Evolutionary conservation across 495 filamentous ascomycete genomes (phyloP).

Genomic region (Daldinia childiae): DNA sequence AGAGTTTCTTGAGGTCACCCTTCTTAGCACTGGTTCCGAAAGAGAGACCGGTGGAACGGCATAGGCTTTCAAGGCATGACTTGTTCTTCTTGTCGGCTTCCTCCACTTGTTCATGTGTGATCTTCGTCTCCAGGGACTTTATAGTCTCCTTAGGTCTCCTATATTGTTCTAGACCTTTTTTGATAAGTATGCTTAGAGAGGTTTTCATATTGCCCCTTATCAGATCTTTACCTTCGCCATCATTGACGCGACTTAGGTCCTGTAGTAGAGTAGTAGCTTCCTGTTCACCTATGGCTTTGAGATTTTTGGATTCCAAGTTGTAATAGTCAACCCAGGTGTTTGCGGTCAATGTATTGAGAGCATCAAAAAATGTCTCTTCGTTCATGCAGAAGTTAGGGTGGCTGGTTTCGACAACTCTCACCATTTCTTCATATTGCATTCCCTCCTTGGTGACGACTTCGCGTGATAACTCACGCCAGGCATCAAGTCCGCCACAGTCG

Average conservation of each 20-base stretch:
- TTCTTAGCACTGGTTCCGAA: not conserved
- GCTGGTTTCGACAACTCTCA: not conserved
- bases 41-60: not conserved
- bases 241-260: not conserved
- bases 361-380: not conserved
- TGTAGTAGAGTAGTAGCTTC: constrained; percentile 15
- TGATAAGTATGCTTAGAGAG: constrained; percentile 3
- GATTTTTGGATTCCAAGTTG: not conserved
- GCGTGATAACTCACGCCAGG: not conserved
- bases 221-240: not conserved
- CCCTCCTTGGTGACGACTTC: not conserved
- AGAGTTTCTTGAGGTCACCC: not conserved
- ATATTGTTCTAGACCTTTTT: not conserved
- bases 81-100: not conserved
- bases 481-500: constrained; percentile 18
- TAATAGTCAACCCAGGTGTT: constrained; percentile 27
- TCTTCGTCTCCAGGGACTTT: no score
- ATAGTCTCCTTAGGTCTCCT: not conserved
- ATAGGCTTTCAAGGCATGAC: not conserved
- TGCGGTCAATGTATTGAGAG: not conserved
- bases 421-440: not conserved
- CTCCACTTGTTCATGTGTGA: not conserved
- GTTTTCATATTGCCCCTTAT: not conserved
- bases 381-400: not conserved
- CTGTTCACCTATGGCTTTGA: not conserved